Percentiles rank a stretch among this genome's conserved stretches.
phyloP scores from a whole-genome alignment of 345 rosid species.

The Trapa bicornis region DNA sequence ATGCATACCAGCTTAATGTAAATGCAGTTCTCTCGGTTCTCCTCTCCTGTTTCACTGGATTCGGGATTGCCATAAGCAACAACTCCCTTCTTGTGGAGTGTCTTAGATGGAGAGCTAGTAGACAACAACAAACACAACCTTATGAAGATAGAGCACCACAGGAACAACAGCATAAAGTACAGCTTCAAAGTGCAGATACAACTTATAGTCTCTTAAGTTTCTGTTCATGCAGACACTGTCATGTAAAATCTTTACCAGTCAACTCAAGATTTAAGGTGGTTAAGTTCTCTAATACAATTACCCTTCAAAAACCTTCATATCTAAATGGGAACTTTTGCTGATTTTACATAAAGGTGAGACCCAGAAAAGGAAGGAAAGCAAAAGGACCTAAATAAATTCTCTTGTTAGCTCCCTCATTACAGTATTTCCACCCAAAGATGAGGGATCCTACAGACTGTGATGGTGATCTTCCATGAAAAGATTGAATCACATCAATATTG shows the following conservation, averaged over 20 bases:
- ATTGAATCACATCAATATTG: not conserved
- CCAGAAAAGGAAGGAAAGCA: not conserved
- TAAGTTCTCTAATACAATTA: not conserved
- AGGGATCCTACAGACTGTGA: not conserved
- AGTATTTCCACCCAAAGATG: not conserved
- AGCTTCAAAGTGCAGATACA: not conserved
- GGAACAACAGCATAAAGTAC: slow-evolving; percentile 13
- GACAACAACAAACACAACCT: slow-evolving; percentile 14
- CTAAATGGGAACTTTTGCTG: not conserved
- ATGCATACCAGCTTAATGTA: slow-evolving; percentile 31
- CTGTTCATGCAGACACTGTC: not conserved
- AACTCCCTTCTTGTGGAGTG: slow-evolving; percentile 43
- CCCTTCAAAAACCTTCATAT: not conserved
- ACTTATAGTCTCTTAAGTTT: not conserved
- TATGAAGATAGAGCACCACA: slow-evolving; percentile 11
- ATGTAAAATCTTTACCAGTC: not conserved
- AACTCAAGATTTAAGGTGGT: not conserved
- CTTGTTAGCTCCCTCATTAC: not conserved
- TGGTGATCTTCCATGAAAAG: not conserved
- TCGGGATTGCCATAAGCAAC: slow-evolving; percentile 45
- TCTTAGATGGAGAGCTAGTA: slow-evolving; percentile 31
- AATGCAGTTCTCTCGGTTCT: slow-evolving; percentile 36
- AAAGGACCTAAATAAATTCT: not conserved
- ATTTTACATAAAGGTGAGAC: not conserved
- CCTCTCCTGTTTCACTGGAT: slow-evolving; percentile 43